Base-by-base conservation (phyloP, 345 rosid species). In the Balakata baccata region DNA sequence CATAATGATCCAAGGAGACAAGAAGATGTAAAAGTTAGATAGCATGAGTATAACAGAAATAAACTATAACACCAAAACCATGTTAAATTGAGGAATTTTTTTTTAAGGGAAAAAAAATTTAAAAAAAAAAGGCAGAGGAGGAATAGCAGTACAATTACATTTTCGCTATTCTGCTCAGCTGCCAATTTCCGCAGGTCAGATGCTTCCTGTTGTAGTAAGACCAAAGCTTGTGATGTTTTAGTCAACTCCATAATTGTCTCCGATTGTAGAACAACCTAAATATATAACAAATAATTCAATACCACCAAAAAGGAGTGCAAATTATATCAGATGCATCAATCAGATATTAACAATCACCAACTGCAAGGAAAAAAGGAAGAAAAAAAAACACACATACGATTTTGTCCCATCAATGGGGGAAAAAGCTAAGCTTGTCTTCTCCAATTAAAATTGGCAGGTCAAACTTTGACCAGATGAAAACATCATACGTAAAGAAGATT, bases 171-270 rank as follows among this genome's bases (percentile, higher is more conserved):
- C 45, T 59, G 86, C 34, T 79, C 73, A 85, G 86, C 94, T 18
- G 90, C 87, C 79, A 80, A 74, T 83, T 85, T 88, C 69, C 86
- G 92, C 80, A 89, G 84, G 64, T 84, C 90, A 75, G 88, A 86
- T 66, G 89, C 88, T 82, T 95, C 94, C 75, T 86, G 86, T 77
- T 91, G 94, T 77, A 92, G 81, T 34, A 79, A 68, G 70, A 89
- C 86, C 85, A 91, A 86, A 69, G 85, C 89, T 74, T 91, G 89
- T 16, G 99, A 95, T 57, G 97, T 89, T 84, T 85, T 90, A 16
- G 91, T 86, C 79, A 92, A 83, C 86, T 95, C 99, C 78, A 91
- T 95, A 76, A 95, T 95, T 63, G 99, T 89, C 83, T 92, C 99
- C 25, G 99, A 91, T 84, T 90, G 99, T 72, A 92, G 79, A 80